phyloP scores from a whole-genome alignment of 345 rosid species.

The Clarkia xantiana region DNA sequence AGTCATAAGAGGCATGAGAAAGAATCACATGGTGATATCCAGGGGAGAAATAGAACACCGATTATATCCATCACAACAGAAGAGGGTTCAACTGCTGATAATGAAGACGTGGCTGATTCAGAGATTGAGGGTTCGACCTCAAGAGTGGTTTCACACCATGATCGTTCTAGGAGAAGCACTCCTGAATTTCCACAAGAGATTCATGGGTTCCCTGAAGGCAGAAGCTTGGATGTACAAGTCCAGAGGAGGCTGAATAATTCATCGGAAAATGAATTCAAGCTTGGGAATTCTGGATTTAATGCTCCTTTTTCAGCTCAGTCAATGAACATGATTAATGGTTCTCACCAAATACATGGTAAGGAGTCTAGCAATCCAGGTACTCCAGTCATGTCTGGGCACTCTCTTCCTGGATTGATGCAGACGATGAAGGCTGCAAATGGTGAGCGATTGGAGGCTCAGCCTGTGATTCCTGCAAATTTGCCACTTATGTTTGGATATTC shows the following conservation, averaged over 20 bases:
- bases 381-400: slow-evolving; percentile 28
- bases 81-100: slow-evolving; percentile 83
- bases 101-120: slow-evolving; percentile 93
- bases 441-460: slow-evolving; percentile 25
- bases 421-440: slow-evolving; percentile 26
- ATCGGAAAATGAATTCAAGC: slow-evolving; percentile 35
- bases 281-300: slow-evolving; percentile 34
- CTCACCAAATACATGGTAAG: slow-evolving; percentile 33
- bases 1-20: slow-evolving; percentile 47
- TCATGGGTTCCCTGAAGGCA: slow-evolving; percentile 32
- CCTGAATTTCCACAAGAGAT: slow-evolving; percentile 36
- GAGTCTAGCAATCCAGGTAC: slow-evolving; percentile 38
- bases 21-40: slow-evolving; percentile 34
- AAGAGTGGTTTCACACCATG: slow-evolving; percentile 26
- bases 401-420: slow-evolving; percentile 29
- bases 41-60: slow-evolving; percentile 46
- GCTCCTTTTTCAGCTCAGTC: slow-evolving; percentile 46
- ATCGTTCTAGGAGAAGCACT: slow-evolving; percentile 29
- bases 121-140: slow-evolving; percentile 83
- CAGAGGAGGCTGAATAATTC: slow-evolving; percentile 29
- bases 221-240: slow-evolving; percentile 23
- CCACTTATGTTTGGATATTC: slow-evolving; percentile 71
- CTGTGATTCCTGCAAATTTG: slow-evolving; percentile 39
- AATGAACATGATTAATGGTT: slow-evolving; percentile 23
- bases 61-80: slow-evolving; percentile 65